Conservation (phyloP, 768 basidiomycete species). For the Lepiota venenata region DNA sequence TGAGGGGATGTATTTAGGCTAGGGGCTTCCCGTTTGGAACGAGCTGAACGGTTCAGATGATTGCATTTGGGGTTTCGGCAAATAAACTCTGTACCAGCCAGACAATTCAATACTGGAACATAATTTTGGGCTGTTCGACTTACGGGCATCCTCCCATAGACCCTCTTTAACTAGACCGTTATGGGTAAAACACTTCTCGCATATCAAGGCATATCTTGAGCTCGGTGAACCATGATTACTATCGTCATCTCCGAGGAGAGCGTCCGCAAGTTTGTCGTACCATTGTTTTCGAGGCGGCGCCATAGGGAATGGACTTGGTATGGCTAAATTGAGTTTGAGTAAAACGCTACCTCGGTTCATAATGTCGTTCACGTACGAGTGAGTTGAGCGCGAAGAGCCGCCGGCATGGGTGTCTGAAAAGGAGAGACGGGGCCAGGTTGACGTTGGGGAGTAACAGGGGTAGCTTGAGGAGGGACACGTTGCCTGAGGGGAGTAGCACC, state of each 20-base stretch:
- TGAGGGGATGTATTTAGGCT: slow-evolving; percentile 16
- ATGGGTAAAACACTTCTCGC: slow-evolving; percentile 82
- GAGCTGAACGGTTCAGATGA: slow-evolving; percentile 65
- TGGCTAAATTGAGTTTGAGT: slow-evolving; percentile 16
- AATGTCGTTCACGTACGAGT: slow-evolving; percentile 19
- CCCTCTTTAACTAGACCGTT: slow-evolving; percentile 86
- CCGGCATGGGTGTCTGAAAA: slow-evolving; percentile 20
- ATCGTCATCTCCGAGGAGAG: slow-evolving; percentile 80
- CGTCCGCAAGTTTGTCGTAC: slow-evolving; percentile 88
- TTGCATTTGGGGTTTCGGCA: slow-evolving; percentile 57
- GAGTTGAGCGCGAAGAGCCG: slow-evolving; percentile 23
- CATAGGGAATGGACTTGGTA: slow-evolving; percentile 31
- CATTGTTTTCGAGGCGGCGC: slow-evolving; percentile 65
- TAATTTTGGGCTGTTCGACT: slow-evolving; percentile 29
- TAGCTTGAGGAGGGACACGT: slow-evolving; percentile 27
- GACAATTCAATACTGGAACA: slow-evolving; percentile 1
- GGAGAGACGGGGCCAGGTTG: slow-evolving; percentile 20
- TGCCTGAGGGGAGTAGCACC: slow-evolving; percentile 40
- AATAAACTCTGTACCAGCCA: neutral
- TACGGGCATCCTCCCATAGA: slow-evolving; percentile 80
- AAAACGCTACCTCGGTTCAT: neutral
- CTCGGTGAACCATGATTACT: slow-evolving; percentile 34
- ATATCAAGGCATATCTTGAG: slow-evolving; percentile 80
- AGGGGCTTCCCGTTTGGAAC: slow-evolving; percentile 28
- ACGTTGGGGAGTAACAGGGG: slow-evolving; percentile 30